Conservation (phyloP, 2,329 filamentous ascomycete species). For the Phaeosphaeriaceae sp. region DNA sequence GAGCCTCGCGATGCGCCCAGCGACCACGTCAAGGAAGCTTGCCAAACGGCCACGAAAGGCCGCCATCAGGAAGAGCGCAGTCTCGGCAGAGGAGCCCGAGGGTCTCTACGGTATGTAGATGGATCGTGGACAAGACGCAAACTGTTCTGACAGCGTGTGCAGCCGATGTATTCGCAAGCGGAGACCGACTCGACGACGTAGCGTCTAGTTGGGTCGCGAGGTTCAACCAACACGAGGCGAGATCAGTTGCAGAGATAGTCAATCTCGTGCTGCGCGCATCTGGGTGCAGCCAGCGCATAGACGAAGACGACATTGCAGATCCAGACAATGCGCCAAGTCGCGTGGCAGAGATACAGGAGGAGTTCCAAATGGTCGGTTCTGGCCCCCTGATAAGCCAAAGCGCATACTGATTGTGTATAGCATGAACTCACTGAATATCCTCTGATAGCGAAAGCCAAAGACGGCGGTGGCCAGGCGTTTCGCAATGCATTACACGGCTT, state of each 20-base stretch:
- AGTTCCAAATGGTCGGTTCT: slow-evolving; percentile 75
- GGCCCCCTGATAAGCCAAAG: too few relatives aligned
- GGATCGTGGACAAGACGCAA: neutral
- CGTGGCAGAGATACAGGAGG: slow-evolving; percentile 83
- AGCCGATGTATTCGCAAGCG: slow-evolving; percentile 67
- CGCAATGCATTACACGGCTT: slow-evolving; percentile 79
- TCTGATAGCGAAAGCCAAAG: slow-evolving; percentile 80
- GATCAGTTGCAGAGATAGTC: slow-evolving; percentile 64
- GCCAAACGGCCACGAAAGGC: slow-evolving; percentile 56
- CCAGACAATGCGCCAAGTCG: slow-evolving; percentile 83
- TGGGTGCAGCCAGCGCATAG: slow-evolving; percentile 81
- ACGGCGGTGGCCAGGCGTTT: slow-evolving; percentile 78
- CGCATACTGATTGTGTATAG: slow-evolving; percentile 44
- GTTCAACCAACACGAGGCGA: slow-evolving; percentile 63
- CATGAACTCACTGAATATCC: slow-evolving; percentile 90
- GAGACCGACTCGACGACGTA: slow-evolving; percentile 62
- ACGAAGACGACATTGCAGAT: slow-evolving; percentile 84
- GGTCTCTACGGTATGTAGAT: slow-evolving; percentile 61
- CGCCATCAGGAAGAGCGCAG: slow-evolving; percentile 59
- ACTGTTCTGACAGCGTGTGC: slow-evolving; percentile 10
- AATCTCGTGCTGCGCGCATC: slow-evolving; percentile 71
- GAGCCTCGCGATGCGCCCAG: slow-evolving; percentile 63
- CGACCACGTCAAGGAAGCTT: slow-evolving; percentile 49
- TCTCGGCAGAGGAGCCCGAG: slow-evolving; percentile 58
- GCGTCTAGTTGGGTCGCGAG: slow-evolving; percentile 64